Percentiles rank a stretch among this genome's conserved stretches.
These are phyloP conservation scores for Syzygium malaccense DNA, from an alignment of 441 rosid genomes.

Conservation along the genomic window DNA sequence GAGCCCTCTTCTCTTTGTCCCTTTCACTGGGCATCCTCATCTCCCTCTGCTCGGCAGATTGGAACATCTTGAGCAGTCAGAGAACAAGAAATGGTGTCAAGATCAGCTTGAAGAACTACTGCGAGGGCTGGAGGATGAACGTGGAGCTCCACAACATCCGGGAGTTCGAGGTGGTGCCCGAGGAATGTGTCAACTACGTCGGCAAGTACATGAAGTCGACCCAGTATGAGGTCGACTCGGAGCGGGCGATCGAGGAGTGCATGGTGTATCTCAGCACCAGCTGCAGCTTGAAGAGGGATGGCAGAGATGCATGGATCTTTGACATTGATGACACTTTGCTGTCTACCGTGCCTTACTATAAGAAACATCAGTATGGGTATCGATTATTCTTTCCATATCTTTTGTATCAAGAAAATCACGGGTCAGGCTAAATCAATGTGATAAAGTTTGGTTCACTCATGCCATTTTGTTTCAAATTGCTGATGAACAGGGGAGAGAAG, in stretches of 20 bases:
- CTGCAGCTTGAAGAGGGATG: slow-evolving; percentile 35
- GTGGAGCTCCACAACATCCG: slow-evolving; percentile 63
- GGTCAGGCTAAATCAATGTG: neutral
- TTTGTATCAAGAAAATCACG: neutral
- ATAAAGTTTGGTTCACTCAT: neutral
- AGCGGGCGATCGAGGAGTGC: slow-evolving; percentile 40
- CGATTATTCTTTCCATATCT: neutral
- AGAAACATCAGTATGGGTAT: slow-evolving; percentile 55
- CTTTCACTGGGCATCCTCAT: neutral
- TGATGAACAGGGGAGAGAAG: slow-evolving; percentile 47
- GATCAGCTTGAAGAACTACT: slow-evolving; percentile 40
- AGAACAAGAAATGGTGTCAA: neutral
- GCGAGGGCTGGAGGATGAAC: slow-evolving; percentile 64
- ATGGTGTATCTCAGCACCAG: slow-evolving; percentile 32
- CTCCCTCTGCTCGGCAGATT: slow-evolving; percentile 37
- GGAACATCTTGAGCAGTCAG: slow-evolving; percentile 55
- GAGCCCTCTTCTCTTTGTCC: neutral
- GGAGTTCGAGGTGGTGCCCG: slow-evolving; percentile 48
- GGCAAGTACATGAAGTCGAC: slow-evolving; percentile 48
- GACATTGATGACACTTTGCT: slow-evolving; percentile 60
- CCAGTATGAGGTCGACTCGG: slow-evolving; percentile 44
- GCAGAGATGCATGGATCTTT: slow-evolving; percentile 65
- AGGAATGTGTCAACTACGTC: slow-evolving; percentile 37
- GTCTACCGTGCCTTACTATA: slow-evolving; percentile 57
- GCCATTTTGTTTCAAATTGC: neutral